Percentiles rank a stretch among this genome's conserved stretches.
Conservation (phyloP, 176 grass and related monocot species). For the Saccharum spontaneum region DNA sequence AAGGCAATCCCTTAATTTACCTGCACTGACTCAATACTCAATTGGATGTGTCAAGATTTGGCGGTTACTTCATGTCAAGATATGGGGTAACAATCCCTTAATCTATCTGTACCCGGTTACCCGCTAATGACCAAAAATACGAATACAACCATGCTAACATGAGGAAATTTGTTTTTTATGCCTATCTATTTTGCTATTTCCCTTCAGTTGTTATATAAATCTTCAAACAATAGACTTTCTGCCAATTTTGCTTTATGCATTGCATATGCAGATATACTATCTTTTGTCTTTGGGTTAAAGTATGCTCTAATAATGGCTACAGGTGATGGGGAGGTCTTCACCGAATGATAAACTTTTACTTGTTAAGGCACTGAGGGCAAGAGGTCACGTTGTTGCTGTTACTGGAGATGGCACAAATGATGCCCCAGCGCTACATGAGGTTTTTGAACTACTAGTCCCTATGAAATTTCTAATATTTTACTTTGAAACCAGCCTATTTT, state of each 20-base stretch:
- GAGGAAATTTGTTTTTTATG: neutral
- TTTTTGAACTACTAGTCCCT: slow-evolving; percentile 24
- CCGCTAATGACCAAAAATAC: neutral
- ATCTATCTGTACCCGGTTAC: neutral
- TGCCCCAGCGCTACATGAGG: slow-evolving; percentile 93
- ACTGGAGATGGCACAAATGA: slow-evolving; percentile 98
- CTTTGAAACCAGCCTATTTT: slow-evolving; percentile 4
- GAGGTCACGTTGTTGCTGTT: slow-evolving; percentile 87
- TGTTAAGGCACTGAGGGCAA: slow-evolving; percentile 72
- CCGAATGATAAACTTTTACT: slow-evolving; percentile 94
- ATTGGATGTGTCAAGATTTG: neutral
- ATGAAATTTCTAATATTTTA: neutral
- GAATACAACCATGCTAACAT: neutral
- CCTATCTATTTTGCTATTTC: neutral
- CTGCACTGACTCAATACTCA: neutral
- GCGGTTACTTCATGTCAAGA: neutral
- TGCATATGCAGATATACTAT: neutral
- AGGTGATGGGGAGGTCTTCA: slow-evolving; percentile 97
- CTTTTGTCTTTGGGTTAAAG: neutral
- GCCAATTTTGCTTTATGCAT: neutral
- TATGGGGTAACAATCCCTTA: neutral
- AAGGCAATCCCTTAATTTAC: neutral
- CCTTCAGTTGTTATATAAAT: neutral
- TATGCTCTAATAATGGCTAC: slow-evolving; percentile 28
- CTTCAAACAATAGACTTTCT: neutral